Evolutionary conservation across 495 filamentous ascomycete genomes (phyloP).

Genomic region (Xylaria telfairii): DNA sequence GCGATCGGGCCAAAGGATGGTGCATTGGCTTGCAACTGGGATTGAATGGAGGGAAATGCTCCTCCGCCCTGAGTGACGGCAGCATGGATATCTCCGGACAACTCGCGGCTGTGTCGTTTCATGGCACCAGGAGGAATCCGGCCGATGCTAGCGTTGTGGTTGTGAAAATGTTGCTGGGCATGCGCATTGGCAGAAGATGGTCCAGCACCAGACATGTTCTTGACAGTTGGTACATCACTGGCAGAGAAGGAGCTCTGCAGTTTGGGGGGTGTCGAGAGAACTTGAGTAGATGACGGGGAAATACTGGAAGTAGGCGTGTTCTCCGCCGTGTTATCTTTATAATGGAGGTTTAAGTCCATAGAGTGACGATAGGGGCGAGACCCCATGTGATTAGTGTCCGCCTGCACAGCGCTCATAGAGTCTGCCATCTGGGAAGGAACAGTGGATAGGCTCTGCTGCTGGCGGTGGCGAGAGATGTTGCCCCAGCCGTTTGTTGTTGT

Average conservation of each 20-base stretch:
- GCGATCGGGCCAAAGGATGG: slow-evolving; percentile 67
- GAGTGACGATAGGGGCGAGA: slow-evolving; percentile 62
- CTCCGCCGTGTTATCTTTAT: slow-evolving; percentile 41
- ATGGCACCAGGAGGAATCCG: slow-evolving; percentile 71
- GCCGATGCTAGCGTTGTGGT: slow-evolving; percentile 81
- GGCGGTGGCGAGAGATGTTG: slow-evolving; percentile 73
- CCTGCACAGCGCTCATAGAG: slow-evolving; percentile 30
- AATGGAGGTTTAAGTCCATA: slow-evolving; percentile 54
- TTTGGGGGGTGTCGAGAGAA: slow-evolving; percentile 65
- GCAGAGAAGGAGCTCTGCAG: slow-evolving; percentile 89
- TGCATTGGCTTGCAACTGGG: slow-evolving; percentile 79
- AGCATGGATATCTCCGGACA: slow-evolving; percentile 54
- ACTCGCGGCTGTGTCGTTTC: slow-evolving; percentile 71
- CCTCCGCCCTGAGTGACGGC: slow-evolving; percentile 53
- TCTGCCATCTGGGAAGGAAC: slow-evolving; percentile 54
- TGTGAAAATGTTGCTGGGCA: slow-evolving; percentile 79
- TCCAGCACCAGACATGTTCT: slow-evolving; percentile 50
- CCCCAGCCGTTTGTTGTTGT: slow-evolving; percentile 63
- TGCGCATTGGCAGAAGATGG: slow-evolving; percentile 59
- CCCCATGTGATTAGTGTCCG: slow-evolving; percentile 48
- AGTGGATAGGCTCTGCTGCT: slow-evolving; percentile 81
- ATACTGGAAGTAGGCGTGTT: slow-evolving; percentile 39
- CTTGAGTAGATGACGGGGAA: slow-evolving; percentile 47
- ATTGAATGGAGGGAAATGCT: slow-evolving; percentile 60
- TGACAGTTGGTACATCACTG: slow-evolving; percentile 87